Evolutionary conservation across 2,329 filamentous ascomycete species (phyloP).

Genomic region (Colletotrichum limetticola): DNA sequence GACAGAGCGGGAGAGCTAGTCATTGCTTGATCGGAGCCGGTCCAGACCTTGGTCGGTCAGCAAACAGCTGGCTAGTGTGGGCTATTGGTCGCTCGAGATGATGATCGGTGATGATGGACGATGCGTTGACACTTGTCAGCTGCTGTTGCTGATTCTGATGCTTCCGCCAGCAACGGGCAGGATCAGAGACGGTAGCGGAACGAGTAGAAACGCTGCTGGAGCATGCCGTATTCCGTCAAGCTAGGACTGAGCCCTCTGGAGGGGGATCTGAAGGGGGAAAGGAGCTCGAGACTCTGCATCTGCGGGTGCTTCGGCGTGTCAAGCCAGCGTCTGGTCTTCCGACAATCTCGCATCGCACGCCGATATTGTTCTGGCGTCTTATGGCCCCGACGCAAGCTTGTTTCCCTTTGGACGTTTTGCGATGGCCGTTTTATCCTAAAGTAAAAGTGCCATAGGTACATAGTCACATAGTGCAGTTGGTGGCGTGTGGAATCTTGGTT

Average conservation of each 20-base stretch:
- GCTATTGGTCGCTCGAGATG: neutral
- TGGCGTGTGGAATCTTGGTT: neutral
- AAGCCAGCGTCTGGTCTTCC: constrained; percentile 11
- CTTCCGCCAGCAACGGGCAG: neutral
- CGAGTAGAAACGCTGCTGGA: neutral
- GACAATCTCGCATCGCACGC: constrained; percentile 22
- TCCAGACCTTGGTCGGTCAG: constrained; percentile 8
- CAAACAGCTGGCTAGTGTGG: constrained; percentile 29
- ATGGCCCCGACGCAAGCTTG: neutral
- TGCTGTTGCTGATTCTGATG: neutral
- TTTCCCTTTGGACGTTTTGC: neutral
- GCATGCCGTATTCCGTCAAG: neutral
- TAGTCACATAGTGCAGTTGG: too few relatives aligned
- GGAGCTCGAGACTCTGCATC: constrained; percentile 12
- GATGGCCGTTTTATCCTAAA: neutral
- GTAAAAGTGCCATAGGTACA: neutral
- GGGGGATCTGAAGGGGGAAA: neutral
- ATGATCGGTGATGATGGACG: neutral
- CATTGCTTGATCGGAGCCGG: constrained; percentile 5
- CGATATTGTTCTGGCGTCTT: neutral
- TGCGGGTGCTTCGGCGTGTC: constrained; percentile 18
- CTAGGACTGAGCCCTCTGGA: neutral
- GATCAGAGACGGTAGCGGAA: neutral
- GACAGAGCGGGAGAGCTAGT: neutral
- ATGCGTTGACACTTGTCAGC: constrained; percentile 8